Conservation (phyloP, 2,329 filamentous ascomycete genomes). For the Aspergillus amoenus region DNA sequence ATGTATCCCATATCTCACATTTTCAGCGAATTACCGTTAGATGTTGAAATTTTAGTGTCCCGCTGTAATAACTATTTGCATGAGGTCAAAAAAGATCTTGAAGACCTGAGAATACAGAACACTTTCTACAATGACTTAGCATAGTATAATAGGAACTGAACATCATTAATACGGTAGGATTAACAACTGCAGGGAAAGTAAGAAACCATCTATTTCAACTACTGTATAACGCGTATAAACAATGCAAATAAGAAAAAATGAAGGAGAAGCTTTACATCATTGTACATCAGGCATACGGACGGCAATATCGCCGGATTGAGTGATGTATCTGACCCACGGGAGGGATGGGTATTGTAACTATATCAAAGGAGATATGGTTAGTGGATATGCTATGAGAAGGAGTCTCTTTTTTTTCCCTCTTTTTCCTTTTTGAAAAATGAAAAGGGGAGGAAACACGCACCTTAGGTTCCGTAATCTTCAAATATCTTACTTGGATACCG, state of each 20-base stretch:
- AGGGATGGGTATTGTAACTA: slow-evolving; percentile 97
- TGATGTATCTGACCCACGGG: slow-evolving; percentile 98
- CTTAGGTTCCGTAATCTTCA: slow-evolving; percentile 99
- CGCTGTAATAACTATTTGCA: too few relatives aligned
- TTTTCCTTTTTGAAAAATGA: too few relatives aligned
- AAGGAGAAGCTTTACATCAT: slow-evolving; percentile 44
- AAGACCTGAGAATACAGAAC: too few relatives aligned
- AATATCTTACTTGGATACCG: slow-evolving; percentile 95
- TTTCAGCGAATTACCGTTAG: too few relatives aligned
- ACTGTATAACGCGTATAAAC: neutral
- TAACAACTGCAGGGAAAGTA: neutral
- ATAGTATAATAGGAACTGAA: too few relatives aligned
- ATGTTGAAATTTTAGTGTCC: too few relatives aligned
- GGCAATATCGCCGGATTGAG: slow-evolving; percentile 94
- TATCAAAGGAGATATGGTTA: neutral
- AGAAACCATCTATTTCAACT: slow-evolving; percentile 8
- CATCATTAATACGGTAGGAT: too few relatives aligned
- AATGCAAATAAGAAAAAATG: neutral
- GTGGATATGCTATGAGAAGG: neutral
- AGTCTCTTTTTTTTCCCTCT: too few relatives aligned
- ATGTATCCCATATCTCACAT: too few relatives aligned
- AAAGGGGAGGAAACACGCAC: slow-evolving; percentile 53
- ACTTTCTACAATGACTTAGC: too few relatives aligned
- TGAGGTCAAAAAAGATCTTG: too few relatives aligned
- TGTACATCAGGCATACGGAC: slow-evolving; percentile 90